Evolutionary conservation across 768 basidiomycete species (phyloP), one percentile per base, ranked within the genome.

Genomic region (Auricularia heimuer): DNA sequence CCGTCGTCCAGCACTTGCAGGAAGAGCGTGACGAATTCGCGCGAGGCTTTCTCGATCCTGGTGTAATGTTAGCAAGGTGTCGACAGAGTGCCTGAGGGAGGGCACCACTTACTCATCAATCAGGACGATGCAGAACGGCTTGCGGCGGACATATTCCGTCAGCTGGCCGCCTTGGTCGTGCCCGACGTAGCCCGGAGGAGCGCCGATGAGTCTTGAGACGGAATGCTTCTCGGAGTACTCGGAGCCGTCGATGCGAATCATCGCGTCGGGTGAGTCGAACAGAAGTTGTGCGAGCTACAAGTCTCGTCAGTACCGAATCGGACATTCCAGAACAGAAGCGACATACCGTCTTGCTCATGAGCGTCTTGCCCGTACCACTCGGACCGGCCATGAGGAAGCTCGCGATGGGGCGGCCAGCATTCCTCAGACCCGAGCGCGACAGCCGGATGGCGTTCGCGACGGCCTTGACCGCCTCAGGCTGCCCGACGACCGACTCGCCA

Each of bases 351-450:
- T 97, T 98, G 56, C 88, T 87, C 68, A 97, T 80, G 67, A 94
- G 79, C 0, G 94, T 96, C 78, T 98, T 93, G 51, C 91, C 92
- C 3, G 91, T 94, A 29, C 93, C 93, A 3, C 89, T 90, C 37
- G 92, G 92, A n/a, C 92, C 92, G 6, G 88, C 88, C 83, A 97
- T 90, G 64, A 98, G 77, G 79, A 97, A 97, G 70, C 89, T 92
- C 0, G 96, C 94, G 65, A 97, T 89, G 3, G 96, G 96, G 61
- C 93, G 78, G 58, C 88, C 81, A 37, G 90, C 84, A 72, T 95
- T 92, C 54, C 90, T 82, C n/a, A 99, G 79, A n/a, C 96, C 96
- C 70, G 92, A 93, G 62, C 96, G 84, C 33, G 93, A 95, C 54
- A 98, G 77, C 58, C 96, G 85, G 69, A 98, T 90, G 2, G 96